Evolutionary conservation across 2,329 filamentous ascomycete species (phyloP).

Genomic region (Cytospora paraplurivora): DNA sequence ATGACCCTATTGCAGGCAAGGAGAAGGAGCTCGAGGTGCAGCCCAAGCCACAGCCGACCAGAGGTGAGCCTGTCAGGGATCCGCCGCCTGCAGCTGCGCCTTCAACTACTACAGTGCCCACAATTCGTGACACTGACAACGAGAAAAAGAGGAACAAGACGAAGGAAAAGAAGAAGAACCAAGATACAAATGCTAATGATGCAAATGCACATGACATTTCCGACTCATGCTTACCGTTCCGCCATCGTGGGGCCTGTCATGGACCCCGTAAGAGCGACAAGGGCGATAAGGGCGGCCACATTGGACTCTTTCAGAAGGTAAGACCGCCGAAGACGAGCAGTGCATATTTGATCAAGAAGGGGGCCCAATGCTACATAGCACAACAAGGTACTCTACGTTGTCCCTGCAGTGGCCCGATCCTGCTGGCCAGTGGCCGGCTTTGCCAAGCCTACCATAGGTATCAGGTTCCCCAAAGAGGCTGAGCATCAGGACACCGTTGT

Average conservation of each 20-base stretch:
- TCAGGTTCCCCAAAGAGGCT: slow-evolving; percentile 19
- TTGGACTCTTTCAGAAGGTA: slow-evolving; percentile 18
- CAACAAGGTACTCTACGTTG: background rate
- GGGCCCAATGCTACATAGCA: too few relatives aligned
- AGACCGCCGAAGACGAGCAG: slow-evolving; percentile 13
- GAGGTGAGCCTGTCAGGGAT: background rate
- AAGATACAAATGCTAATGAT: background rate
- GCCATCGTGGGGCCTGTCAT: background rate
- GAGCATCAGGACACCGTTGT: slow-evolving; percentile 5
- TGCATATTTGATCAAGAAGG: background rate
- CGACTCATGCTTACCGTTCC: slow-evolving; percentile 7
- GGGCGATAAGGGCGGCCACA: slow-evolving; percentile 4
- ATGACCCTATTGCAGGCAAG: background rate
- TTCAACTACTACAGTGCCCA: background rate
- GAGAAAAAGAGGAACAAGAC: background rate
- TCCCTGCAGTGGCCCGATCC: slow-evolving; percentile 7
- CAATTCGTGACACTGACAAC: background rate
- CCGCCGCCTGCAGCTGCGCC: background rate
- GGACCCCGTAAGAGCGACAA: slow-evolving; percentile 16
- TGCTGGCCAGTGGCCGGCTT: slow-evolving; percentile 9
- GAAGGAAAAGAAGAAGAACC: slow-evolving; percentile 1
- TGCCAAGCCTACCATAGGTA: slow-evolving; percentile 3
- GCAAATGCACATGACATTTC: background rate
- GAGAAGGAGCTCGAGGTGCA: slow-evolving; percentile 9
- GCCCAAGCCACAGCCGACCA: slow-evolving; percentile 7